Percentiles rank a stretch among this genome's conserved stretches.
Conservation (phyloP, 1,284 basidiomycete genomes). For the Naganishia cerealis region DNA sequence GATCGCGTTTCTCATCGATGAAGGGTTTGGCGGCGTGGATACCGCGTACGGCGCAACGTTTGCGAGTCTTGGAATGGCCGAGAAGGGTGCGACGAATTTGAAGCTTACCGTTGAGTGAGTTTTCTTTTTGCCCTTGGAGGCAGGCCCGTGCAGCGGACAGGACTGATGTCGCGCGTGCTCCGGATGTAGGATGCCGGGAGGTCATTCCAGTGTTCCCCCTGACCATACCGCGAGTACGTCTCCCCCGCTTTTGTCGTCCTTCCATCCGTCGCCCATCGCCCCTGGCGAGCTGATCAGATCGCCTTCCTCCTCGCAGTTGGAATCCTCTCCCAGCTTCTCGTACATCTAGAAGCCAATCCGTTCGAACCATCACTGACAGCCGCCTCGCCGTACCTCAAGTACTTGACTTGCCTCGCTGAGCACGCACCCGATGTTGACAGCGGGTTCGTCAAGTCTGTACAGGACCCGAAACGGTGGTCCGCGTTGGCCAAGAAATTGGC, state of each 20-base stretch:
- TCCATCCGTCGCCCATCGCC: background rate
- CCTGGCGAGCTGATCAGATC: background rate
- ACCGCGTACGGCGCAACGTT: slow-evolving; percentile 49
- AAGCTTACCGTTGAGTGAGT: slow-evolving; percentile 46
- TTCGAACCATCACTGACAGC: slow-evolving; percentile 47
- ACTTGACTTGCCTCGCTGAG: slow-evolving; percentile 57
- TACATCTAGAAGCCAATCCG: slow-evolving; percentile 50
- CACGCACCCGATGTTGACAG: slow-evolving; percentile 53
- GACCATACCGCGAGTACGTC: slow-evolving; percentile 53
- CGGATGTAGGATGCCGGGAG: slow-evolving; percentile 43
- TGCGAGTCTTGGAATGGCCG: slow-evolving; percentile 55
- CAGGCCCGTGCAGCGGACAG: background rate
- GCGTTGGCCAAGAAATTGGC: slow-evolving; percentile 52
- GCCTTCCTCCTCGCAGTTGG: slow-evolving; percentile 43
- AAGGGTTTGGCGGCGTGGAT: slow-evolving; percentile 54
- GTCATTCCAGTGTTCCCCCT: slow-evolving; percentile 52
- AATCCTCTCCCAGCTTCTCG: slow-evolving; percentile 50
- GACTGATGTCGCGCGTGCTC: background rate
- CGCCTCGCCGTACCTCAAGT: slow-evolving; percentile 54
- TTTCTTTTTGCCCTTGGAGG: too few relatives aligned
- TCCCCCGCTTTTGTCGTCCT: background rate
- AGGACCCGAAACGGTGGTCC: slow-evolving; percentile 52
- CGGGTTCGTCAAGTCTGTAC: slow-evolving; percentile 44
- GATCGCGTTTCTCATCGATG: slow-evolving; percentile 56
- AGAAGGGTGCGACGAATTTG: slow-evolving; percentile 55